Evolutionary conservation across 2,329 filamentous ascomycete species (phyloP).

Genomic region (Kalmusia sp.): DNA sequence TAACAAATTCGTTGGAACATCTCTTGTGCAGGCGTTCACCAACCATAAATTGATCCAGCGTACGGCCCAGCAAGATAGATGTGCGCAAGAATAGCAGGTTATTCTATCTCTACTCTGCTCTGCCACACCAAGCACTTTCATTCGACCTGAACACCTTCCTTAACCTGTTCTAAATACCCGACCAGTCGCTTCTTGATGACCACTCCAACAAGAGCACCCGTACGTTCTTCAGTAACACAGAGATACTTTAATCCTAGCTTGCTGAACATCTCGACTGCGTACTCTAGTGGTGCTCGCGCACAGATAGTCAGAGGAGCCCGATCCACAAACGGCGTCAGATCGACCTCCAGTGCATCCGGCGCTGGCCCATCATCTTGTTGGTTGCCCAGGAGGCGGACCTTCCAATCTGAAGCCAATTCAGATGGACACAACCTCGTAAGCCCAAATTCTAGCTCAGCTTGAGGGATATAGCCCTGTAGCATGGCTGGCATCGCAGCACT

Average conservation of each 20-base stretch:
- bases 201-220: slow-evolving; percentile 58
- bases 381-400: slow-evolving; percentile 50
- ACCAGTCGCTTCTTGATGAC: slow-evolving; percentile 67
- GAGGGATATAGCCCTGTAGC: slow-evolving; percentile 62
- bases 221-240: slow-evolving; percentile 62
- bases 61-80: too few species aligned
- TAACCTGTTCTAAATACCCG: slow-evolving; percentile 56
- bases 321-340: slow-evolving; percentile 61
- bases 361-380: slow-evolving; percentile 32
- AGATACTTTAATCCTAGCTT: slow-evolving; percentile 63
- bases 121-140: too few species aligned
- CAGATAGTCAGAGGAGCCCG: slow-evolving; percentile 60
- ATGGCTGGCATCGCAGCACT: slow-evolving; percentile 39
- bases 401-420: background rate
- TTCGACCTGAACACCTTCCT: too few species aligned
- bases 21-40: too few species aligned
- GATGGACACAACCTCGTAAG: slow-evolving; percentile 45
- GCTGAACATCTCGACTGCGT: slow-evolving; percentile 66
- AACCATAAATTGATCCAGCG: too few species aligned
- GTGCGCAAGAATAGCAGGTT: too few species aligned
- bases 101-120: too few species aligned
- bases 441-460: slow-evolving; percentile 61
- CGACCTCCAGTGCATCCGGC: slow-evolving; percentile 39
- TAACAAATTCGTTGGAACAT: too few species aligned
- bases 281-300: slow-evolving; percentile 63